phyloP scores from a whole-genome alignment of 257 asterid genomes.

The Penstemon eatonii region DNA sequence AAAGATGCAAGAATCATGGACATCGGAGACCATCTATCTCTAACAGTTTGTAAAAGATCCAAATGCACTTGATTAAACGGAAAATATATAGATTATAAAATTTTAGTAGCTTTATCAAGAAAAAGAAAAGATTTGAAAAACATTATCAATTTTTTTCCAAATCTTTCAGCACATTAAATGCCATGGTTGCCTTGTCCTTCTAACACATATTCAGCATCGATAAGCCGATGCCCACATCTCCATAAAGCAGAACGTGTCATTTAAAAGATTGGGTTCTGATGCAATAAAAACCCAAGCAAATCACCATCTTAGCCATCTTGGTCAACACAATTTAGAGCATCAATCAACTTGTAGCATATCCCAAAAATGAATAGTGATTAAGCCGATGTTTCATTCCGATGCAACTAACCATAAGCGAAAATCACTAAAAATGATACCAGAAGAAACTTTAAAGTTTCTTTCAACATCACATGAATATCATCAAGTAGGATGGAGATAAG shows the following conservation, averaged over 20 bases:
- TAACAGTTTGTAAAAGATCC: not conserved
- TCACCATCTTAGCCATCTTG: not conserved
- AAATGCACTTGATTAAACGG: not conserved
- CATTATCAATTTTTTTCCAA: not conserved
- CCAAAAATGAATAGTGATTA: not conserved
- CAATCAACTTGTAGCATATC: not conserved
- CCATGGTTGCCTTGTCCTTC: not conserved
- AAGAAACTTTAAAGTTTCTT: slow-evolving; percentile 14
- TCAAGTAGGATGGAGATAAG: slow-evolving; percentile 6
- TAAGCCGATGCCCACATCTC: not conserved
- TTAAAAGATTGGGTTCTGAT: not conserved
- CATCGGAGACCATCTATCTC: slow-evolving; percentile 3
- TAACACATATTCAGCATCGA: not conserved
- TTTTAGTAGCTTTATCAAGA: slow-evolving; percentile 2
- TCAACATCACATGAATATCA: slow-evolving; percentile 19
- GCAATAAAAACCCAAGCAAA: not conserved
- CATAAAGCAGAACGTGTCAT: not conserved
- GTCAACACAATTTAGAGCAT: not conserved
- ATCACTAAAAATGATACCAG: not conserved
- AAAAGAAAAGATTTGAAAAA: not conserved
- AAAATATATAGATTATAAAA: slow-evolving; percentile 3
- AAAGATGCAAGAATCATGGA: not conserved
- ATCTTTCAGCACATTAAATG: not conserved
- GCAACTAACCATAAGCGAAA: slow-evolving; percentile 18
- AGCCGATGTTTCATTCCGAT: slow-evolving; percentile 1